Evolutionary conservation across 2,329 filamentous ascomycete genomes (phyloP), one percentile per base, ranked within the genome.

Genomic region (Claviceps citrina): DNA sequence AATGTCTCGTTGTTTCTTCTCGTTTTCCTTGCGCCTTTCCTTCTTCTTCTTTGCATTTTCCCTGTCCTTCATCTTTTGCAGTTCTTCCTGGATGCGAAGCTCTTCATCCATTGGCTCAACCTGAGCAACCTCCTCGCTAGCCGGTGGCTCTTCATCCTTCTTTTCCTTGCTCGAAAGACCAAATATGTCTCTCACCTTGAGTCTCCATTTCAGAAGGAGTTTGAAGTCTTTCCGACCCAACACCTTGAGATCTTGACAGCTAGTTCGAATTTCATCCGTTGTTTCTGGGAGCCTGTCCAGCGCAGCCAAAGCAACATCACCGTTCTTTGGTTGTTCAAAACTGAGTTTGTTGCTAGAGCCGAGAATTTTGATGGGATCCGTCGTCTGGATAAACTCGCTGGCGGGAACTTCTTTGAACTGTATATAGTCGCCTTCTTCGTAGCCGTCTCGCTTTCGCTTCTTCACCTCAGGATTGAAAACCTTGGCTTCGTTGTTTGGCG

Each of bases 391-490:
- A 56, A 96, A 98, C 41, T 95, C 85, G 57, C 80, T 91, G 0
- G 87, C 89, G 0, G 84, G 67, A 2, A 83, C 73, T 54, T 94
- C 84, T 57, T 95, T 93, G 67, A 82, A 93, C 52, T 94, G 84
- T 4, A 78, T 89, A 59, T 81, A 94, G 49, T 98, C 86, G 27
- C 85, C 89, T 60, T 98, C 91, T 49, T 96, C 89, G 49, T 98
- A 98, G 69, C 91, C 91, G 33, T 93, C 89, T 67, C 91, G 73
- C 73, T 95, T 96, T 43, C 91, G 71, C 75, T 95, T 98, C 71
- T 96, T 98, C 55, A 84, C 70, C 57, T 98, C 91, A 0, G 91
- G 91, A 49, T 98, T 95, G 68, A 89, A 98, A 2, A 98, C 91
- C 59, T 93, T 94, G 30, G 91, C 91, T 59, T 98, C 91, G 50